Percentiles rank a stretch among this genome's conserved stretches.
Evolutionary conservation across 176 grass and related monocot species (phyloP).

Genomic region (Oryza nivara): DNA sequence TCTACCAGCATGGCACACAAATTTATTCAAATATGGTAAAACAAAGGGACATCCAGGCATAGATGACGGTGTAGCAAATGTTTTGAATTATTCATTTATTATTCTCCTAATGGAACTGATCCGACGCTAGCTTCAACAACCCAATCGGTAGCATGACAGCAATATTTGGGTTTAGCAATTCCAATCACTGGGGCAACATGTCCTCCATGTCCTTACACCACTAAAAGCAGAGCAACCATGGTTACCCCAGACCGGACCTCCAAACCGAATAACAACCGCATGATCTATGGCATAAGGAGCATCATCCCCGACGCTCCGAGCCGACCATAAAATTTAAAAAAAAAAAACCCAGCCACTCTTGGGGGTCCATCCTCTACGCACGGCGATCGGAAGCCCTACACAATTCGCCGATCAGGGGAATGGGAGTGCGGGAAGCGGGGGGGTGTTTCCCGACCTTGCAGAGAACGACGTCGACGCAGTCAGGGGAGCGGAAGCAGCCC

Average conservation of each 20-base stretch:
- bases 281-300: neutral
- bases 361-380: neutral
- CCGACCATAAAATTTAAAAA: neutral
- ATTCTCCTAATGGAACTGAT: constrained; percentile 26
- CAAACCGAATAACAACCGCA: neutral
- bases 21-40: neutral
- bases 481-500: constrained; percentile 72
- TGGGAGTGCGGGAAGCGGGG: neutral
- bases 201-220: constrained; percentile 14
- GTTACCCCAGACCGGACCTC: neutral
- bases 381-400: neutral
- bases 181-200: neutral
- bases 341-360: neutral
- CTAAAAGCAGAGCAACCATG: constrained; percentile 5
- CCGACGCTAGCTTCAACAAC: neutral
- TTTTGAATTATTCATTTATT: neutral
- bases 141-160: neutral
- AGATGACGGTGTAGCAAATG: neutral
- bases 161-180: neutral
- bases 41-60: neutral
- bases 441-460: constrained; percentile 61
- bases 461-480: constrained; percentile 69
- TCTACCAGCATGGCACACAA: neutral
- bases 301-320: neutral
- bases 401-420: neutral